phyloP scores from a whole-genome alignment of 805 yeast species.

The Priceomyces fermenticarens region DNA sequence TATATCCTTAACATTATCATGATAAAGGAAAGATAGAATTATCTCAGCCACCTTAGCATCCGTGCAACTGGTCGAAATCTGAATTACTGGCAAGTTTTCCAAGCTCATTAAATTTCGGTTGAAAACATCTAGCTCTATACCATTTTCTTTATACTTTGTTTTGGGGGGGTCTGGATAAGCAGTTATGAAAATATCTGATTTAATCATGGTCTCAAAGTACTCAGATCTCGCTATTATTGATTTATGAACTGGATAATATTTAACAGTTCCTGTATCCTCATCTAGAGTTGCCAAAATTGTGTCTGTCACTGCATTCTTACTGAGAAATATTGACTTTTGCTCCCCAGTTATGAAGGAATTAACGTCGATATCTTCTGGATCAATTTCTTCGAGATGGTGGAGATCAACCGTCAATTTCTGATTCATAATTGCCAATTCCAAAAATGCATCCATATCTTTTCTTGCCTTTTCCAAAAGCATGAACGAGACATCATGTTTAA shows the following conservation, averaged over 20 bases:
- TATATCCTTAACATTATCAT: slow-evolving; percentile 50
- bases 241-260: slow-evolving; percentile 61
- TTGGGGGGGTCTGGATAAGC: slow-evolving; percentile 15
- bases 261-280: slow-evolving; percentile 19
- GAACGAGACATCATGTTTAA: slow-evolving; percentile 29
- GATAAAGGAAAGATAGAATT: slow-evolving; percentile 54
- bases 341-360: slow-evolving; percentile 11
- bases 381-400: slow-evolving; percentile 20
- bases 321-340: slow-evolving; percentile 22
- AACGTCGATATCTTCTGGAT: slow-evolving; percentile 29
- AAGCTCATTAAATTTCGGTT: slow-evolving; percentile 10
- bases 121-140: slow-evolving; percentile 8
- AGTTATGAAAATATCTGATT: slow-evolving; percentile 34
- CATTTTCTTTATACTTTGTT: slow-evolving; percentile 2
- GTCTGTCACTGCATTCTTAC: slow-evolving; percentile 41
- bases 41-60: slow-evolving; percentile 42
- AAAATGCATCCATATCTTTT: slow-evolving; percentile 27
- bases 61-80: slow-evolving; percentile 11
- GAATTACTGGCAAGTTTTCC: slow-evolving; percentile 12
- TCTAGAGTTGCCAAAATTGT: slow-evolving; percentile 39
- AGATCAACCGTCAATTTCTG: slow-evolving; percentile 11
- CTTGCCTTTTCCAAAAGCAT: slow-evolving; percentile 34
- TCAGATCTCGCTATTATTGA: slow-evolving; percentile 59
- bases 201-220: slow-evolving; percentile 63
- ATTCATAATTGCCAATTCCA: slow-evolving; percentile 18